These are phyloP conservation scores for Puccinia coronata DNA, from an alignment of 1,284 basidiomycete species.

Conservation along the genomic window DNA sequence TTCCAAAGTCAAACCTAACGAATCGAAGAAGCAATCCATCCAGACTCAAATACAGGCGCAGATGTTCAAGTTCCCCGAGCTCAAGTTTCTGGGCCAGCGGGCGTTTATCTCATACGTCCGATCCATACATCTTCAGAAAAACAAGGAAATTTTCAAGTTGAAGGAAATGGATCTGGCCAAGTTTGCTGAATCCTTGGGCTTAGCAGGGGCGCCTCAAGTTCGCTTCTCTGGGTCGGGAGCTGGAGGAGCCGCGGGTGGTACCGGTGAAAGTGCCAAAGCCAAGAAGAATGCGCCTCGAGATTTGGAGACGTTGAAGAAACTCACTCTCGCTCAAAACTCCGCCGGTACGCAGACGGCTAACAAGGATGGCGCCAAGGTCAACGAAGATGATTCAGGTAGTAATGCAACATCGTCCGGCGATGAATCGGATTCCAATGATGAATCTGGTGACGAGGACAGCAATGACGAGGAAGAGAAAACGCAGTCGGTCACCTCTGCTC, in stretches of 20 bases:
- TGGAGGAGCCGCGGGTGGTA: constrained; percentile 52
- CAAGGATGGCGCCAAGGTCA: constrained; percentile 51
- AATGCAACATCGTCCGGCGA: constrained; percentile 52
- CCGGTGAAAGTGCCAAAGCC: constrained; percentile 55
- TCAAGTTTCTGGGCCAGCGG: constrained; percentile 93
- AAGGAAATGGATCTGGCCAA: constrained; percentile 76
- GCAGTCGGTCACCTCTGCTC: constrained; percentile 45
- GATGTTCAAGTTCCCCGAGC: constrained; percentile 91
- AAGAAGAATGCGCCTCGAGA: constrained; percentile 56
- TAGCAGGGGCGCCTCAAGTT: constrained; percentile 94
- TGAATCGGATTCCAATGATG: constrained; percentile 58
- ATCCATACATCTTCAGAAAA: constrained; percentile 87
- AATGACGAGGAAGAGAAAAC: constrained; percentile 54
- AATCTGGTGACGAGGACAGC: constrained; percentile 50
- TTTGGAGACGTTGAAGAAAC: constrained; percentile 41
- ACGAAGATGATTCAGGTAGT: constrained; percentile 50
- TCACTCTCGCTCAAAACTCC: not conserved
- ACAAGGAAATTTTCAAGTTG: constrained; percentile 89
- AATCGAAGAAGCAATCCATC: constrained; percentile 83
- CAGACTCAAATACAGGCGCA: constrained; percentile 87
- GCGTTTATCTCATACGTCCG: constrained; percentile 96
- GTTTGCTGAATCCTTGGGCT: constrained; percentile 84
- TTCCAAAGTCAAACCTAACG: constrained; percentile 83
- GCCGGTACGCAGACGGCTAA: constrained; percentile 10
- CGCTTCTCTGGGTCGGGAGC: constrained; percentile 76